These are phyloP conservation scores for Pseudopithomyces maydicus DNA, from an alignment of 2,329 filamentous ascomycete species.

Conservation along the genomic window DNA sequence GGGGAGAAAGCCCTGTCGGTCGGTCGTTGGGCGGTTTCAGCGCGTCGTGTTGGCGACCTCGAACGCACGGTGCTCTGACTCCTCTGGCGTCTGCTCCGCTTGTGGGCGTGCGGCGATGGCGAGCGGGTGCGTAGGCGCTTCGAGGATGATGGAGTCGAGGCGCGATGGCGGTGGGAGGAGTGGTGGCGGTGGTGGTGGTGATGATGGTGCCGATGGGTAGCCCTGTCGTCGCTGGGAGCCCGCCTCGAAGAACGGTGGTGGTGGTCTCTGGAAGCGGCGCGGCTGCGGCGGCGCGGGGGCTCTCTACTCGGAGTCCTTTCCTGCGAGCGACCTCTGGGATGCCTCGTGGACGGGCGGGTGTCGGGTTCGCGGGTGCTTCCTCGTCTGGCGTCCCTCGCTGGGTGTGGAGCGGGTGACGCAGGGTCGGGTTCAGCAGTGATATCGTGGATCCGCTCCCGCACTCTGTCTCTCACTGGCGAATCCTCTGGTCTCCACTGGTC, in stretches of 20 bases:
- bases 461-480: constrained; percentile 39
- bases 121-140: constrained; percentile 47
- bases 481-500: constrained; percentile 52
- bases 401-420: constrained; percentile 43
- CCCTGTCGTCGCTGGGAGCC: constrained; percentile 43
- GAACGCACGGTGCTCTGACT: constrained; percentile 44
- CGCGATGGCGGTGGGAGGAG: constrained; percentile 36
- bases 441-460: constrained; percentile 33
- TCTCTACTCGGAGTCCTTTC: constrained; percentile 40
- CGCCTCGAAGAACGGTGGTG: constrained; percentile 43
- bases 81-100: constrained; percentile 38
- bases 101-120: constrained; percentile 40
- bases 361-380: constrained; percentile 31
- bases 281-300: constrained; percentile 39
- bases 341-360: constrained; percentile 28
- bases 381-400: constrained; percentile 40
- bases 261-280: constrained; percentile 38
- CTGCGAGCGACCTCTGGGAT: constrained; percentile 35
- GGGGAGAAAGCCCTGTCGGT: constrained; percentile 39
- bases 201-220: constrained; percentile 37
- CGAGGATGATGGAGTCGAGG: constrained; percentile 40
- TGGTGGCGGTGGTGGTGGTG: constrained; percentile 40
- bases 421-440: constrained; percentile 35
- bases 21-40: constrained; percentile 34
- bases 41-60: constrained; percentile 37